These are phyloP conservation scores for Candida arabinofermentans DNA, from an alignment of 805 yeast species.

Conservation along the genomic window DNA sequence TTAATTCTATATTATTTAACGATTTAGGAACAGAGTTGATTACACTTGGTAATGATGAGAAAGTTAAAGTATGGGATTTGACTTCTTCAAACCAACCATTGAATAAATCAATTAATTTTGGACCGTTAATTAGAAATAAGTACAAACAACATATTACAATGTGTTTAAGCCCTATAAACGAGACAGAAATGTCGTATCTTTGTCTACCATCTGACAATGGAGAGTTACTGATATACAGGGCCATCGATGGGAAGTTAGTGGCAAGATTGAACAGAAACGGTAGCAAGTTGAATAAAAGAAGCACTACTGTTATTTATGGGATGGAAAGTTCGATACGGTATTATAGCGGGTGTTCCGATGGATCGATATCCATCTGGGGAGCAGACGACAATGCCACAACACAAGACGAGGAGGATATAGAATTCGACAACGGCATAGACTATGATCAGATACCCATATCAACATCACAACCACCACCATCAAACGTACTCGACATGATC, in stretches of 20 bases:
- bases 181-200: slow-evolving; percentile 53
- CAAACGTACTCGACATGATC: slow-evolving; percentile 23
- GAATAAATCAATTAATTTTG: slow-evolving; percentile 68
- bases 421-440: slow-evolving; percentile 19
- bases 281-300: slow-evolving; percentile 21
- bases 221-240: slow-evolving; percentile 56
- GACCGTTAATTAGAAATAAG: slow-evolving; percentile 70
- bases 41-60: slow-evolving; percentile 78
- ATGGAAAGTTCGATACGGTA: slow-evolving; percentile 43
- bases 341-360: slow-evolving; percentile 64
- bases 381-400: slow-evolving; percentile 25
- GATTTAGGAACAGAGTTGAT: slow-evolving; percentile 58
- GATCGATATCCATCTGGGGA: slow-evolving; percentile 59
- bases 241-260: slow-evolving; percentile 59
- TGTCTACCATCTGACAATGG: slow-evolving; percentile 76
- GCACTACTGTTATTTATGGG: slow-evolving; percentile 48
- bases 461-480: neutral
- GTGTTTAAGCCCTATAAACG: slow-evolving; percentile 45
- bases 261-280: slow-evolving; percentile 48
- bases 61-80: slow-evolving; percentile 75
- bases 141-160: slow-evolving; percentile 54
- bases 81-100: slow-evolving; percentile 40
- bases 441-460: slow-evolving; percentile 3
- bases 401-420: slow-evolving; percentile 3
- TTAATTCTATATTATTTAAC: slow-evolving; percentile 78